Base-by-base conservation (phyloP, 2,329 filamentous ascomycete species). In the Conoideocrella luteorostrata region DNA sequence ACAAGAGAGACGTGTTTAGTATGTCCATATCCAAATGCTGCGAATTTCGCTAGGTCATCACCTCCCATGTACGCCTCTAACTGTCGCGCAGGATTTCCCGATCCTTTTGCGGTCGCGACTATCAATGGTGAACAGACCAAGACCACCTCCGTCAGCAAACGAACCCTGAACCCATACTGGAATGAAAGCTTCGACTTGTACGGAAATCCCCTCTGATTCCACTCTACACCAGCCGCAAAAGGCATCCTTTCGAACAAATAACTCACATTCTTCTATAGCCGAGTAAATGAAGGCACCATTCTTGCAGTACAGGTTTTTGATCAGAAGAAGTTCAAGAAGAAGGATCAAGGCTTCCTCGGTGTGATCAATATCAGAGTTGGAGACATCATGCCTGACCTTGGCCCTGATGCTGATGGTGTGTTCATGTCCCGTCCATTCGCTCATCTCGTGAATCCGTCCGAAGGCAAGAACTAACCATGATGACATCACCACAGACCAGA, bases 241-340 rank as follows among this genome's bases (percentile, higher is more conserved):
- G 7, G 21, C 21, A 30, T 32, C 4, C 18, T 20, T 36, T 21
- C 6, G 13, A 37, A 30, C 24, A 18, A n/a, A 30, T 22, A 23
- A 15, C 41, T 41, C 24, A 47, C 41, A 13, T 29, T 26, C 6
- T 36, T 18, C 28, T 34, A 46, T 62, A 97, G 93, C 73, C 80
- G 79, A 63, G 91, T 88, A 48, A 93, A 84, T 49, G 93, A 98
- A 64, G 91, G 95, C 59, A 95, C 90, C 65, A 96, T 98, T 59
- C 76, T 98, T 38, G 93, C 93, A 7, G 90, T 98, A 37, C 93
- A 98, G 63, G 95, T 98, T 44, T 98, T 98, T 63, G 93, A 98
- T 67, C 93, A 98, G 69, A 96, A 96, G 74, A 98, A 98, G 71
- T 98, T 98, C 72, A 98, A 98, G 77, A 98, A 98, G 80, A 98